A percentile compares a stretch with the other conserved stretches of the same genome.
Evolutionary conservation across 768 basidiomycete species (phyloP).

Genomic region (Psilocybe cubensis): DNA sequence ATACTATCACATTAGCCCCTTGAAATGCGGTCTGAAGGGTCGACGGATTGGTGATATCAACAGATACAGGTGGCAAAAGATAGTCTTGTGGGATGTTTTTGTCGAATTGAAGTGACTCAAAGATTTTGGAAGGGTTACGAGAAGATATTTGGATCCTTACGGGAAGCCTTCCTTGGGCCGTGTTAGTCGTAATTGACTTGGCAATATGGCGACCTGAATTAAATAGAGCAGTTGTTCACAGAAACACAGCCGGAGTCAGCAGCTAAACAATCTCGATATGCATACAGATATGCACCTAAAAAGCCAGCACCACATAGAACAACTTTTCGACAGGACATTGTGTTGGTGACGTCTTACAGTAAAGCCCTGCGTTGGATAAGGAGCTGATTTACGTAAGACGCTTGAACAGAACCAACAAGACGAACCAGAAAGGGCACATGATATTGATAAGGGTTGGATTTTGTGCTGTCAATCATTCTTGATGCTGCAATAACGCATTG

Average conservation of each 20-base stretch:
- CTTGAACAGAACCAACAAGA: too few relatives aligned
- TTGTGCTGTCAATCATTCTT: too few relatives aligned
- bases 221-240: not conserved
- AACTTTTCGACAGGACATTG: constrained; percentile 36
- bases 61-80: constrained; percentile 44
- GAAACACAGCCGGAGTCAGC: not conserved
- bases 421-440: too few relatives aligned
- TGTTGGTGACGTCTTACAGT: too few relatives aligned
- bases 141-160: constrained; percentile 63
- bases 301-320: constrained; percentile 64
- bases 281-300: constrained; percentile 43
- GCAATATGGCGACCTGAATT: constrained; percentile 61
- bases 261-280: not conserved
- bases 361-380: too few relatives aligned
- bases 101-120: constrained; percentile 33
- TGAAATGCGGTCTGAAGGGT: constrained; percentile 53
- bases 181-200: constrained; percentile 44
- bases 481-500: too few relatives aligned
- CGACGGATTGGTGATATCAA: constrained; percentile 59
- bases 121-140: constrained; percentile 51
- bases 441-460: too few relatives aligned
- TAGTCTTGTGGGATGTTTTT: constrained; percentile 30
- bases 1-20: constrained; percentile 61
- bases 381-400: too few relatives aligned
- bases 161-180: constrained; percentile 20